Evolutionary conservation across 306 rosid species (phyloP).

Genomic region (Malus orientalis): DNA sequence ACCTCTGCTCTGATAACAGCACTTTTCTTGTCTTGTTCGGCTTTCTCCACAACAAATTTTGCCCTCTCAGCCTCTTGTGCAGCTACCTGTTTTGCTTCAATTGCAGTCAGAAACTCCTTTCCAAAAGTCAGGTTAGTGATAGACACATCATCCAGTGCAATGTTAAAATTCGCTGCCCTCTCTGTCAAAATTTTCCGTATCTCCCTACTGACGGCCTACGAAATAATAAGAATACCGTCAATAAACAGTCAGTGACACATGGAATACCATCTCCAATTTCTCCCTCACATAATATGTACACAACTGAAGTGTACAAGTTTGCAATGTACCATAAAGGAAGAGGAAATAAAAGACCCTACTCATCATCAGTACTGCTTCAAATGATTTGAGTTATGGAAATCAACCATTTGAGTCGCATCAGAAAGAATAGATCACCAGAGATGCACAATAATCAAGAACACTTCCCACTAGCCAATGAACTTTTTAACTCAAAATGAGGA

Average conservation of each 20-base stretch:
- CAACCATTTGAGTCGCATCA: neutral
- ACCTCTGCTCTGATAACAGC: constrained; percentile 85
- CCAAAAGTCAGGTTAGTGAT: constrained; percentile 70
- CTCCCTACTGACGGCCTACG: constrained; percentile 76
- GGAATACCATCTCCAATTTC: neutral
- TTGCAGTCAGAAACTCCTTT: constrained; percentile 73
- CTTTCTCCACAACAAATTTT: constrained; percentile 81
- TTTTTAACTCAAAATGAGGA: neutral
- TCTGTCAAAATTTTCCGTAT: constrained; percentile 63
- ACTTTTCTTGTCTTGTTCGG: constrained; percentile 83
- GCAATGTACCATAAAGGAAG: neutral
- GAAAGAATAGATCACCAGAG: neutral
- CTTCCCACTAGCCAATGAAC: neutral
- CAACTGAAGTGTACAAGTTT: neutral
- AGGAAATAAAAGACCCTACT: neutral
- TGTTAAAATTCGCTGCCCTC: constrained; percentile 71
- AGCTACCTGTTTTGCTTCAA: constrained; percentile 95
- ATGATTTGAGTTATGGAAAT: neutral
- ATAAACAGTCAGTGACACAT: neutral
- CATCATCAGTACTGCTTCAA: neutral
- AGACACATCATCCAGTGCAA: constrained; percentile 88
- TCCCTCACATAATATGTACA: neutral
- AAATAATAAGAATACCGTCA: neutral
- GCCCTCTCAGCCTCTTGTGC: constrained; percentile 97
- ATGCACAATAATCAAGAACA: neutral